Evolutionary conservation across 2,329 filamentous ascomycete genomes (phyloP), one percentile per base, ranked within the genome.

Genomic region (Pseudocercospora fuligena): DNA sequence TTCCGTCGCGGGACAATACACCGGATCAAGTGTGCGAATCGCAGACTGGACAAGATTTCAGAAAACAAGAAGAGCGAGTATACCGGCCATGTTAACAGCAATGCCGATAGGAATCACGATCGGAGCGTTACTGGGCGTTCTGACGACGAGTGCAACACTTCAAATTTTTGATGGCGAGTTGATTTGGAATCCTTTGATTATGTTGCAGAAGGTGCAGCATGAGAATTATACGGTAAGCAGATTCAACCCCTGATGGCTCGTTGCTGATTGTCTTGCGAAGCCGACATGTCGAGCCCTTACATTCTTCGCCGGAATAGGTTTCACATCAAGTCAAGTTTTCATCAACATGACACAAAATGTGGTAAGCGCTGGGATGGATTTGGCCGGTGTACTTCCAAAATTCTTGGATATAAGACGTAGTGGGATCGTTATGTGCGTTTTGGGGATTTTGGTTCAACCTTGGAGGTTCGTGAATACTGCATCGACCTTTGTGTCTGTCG

Each of bases 271-370:
- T n/a, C n/a, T n/a, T n/a, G n/a, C n/a, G n/a, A 46, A 46, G 40
- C 49, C 73, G 2, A 66, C 65, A 27, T 69, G 65, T 36, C 63
- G 74, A 19, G 74, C 74, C 1, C 74, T 71, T 1, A 73, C 70
- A 14, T 76, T 76, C 60, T 76, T 75, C 54, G 72, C 73, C 2
- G 74, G 73, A 1, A n/a, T 75, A 11, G 74, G 74, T 5, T 66
- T 75, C 12, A 64, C 75, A 43, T 67, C 67, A 23, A 66, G 68
- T 29, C 67, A 67, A 19, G 63, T 75, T 19, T 71, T 72, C 57
- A 70, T 72, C 19, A 75, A 75, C 60, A 68, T 70, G 36, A 72
- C 69, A 21, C 68, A 73, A 57, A 76, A 76, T 46, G 72, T 66
- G 12, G 70, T 75, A 1, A 69, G 66, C n/a, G 70, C 68, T 2